phyloP scores from a whole-genome alignment of 805 yeast genomes.

The Komagataella populi region DNA sequence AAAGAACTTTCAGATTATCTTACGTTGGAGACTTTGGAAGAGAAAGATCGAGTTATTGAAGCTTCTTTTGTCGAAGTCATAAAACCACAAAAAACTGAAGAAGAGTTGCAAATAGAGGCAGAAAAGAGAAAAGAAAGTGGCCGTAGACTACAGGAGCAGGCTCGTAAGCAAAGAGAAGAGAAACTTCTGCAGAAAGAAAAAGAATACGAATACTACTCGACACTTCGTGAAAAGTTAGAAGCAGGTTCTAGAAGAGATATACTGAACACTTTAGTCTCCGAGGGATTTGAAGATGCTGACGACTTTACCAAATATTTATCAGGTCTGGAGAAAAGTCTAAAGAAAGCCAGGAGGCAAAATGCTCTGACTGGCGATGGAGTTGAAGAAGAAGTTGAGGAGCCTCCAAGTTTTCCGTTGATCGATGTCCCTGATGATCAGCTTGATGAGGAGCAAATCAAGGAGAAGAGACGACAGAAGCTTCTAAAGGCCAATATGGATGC shows the following conservation, averaged over 20 bases:
- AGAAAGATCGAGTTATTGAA: constrained; percentile 66
- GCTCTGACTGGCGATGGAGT: constrained; percentile 29
- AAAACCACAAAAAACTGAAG: constrained; percentile 66
- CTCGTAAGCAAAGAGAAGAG: constrained; percentile 71
- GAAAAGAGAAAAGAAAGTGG: constrained; percentile 80
- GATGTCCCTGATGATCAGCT: constrained; percentile 80
- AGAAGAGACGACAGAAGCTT: constrained; percentile 73
- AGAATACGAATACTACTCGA: constrained; percentile 60
- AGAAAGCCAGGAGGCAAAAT: constrained; percentile 42
- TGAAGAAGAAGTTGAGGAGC: constrained; percentile 32
- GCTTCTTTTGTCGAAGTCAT: constrained; percentile 62
- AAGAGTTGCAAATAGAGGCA: constrained; percentile 64
- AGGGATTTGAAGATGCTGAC: constrained; percentile 65
- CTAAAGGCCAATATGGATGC: constrained; percentile 85
- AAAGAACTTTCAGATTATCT: constrained; percentile 45
- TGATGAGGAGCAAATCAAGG: constrained; percentile 67
- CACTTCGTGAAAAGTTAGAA: constrained; percentile 37
- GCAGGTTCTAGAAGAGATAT: constrained; percentile 38
- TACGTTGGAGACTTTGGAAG: constrained; percentile 48
- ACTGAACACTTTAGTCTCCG: constrained; percentile 42
- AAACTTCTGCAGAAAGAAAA: constrained; percentile 69
- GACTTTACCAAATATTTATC: constrained; percentile 56
- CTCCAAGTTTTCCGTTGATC: constrained; percentile 58
- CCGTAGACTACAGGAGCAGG: constrained; percentile 82
- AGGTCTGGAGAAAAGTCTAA: constrained; percentile 55